Percentiles rank a stretch among this genome's conserved stretches.
phyloP scores from a whole-genome alignment of 495 filamentous ascomycete genomes.

The Penicillium atrosanguineum region DNA sequence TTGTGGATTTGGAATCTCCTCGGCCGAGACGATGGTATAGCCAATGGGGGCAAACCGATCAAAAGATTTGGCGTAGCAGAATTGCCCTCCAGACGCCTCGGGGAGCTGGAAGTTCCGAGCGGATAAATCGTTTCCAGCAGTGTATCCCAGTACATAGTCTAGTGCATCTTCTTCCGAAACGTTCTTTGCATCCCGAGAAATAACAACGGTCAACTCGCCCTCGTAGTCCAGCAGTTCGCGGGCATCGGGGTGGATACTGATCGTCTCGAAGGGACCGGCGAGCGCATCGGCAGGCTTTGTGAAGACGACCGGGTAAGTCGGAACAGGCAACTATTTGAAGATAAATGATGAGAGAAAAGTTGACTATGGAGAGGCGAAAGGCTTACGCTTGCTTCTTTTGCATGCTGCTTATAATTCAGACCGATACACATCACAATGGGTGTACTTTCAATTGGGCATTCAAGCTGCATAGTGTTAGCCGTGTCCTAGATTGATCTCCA shows the following conservation, averaged over 20 bases:
- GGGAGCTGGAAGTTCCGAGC: conserved; percentile 65
- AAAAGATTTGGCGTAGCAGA: conserved; percentile 53
- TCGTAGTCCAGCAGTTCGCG: conserved; percentile 57
- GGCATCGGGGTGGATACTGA: conserved; percentile 54
- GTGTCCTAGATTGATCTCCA: no score
- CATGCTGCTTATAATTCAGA: no score
- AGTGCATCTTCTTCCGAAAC: conserved; percentile 61
- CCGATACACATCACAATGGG: no score
- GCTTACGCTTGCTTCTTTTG: conserved; percentile 46
- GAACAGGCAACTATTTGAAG: no score
- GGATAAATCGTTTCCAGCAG: conserved; percentile 68
- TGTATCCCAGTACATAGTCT: conserved; percentile 65
- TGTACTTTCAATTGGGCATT: no score
- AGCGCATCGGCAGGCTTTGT: conserved; percentile 68
- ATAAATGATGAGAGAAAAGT: no score
- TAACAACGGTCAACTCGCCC: conserved; percentile 66
- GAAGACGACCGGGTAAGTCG: conserved; percentile 43
- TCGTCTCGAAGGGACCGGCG: conserved; percentile 53
- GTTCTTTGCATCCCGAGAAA: conserved; percentile 61
- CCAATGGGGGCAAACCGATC: conserved; percentile 58
- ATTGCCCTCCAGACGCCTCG: conserved; percentile 46
- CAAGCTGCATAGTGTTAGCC: no score
- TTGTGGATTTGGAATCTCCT: conserved; percentile 44
- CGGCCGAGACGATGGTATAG: conserved; percentile 48
- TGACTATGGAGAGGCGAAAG: no score